phyloP scores from a whole-genome alignment of 805 yeast genomes.

The Sugiyamaella smithiae region DNA sequence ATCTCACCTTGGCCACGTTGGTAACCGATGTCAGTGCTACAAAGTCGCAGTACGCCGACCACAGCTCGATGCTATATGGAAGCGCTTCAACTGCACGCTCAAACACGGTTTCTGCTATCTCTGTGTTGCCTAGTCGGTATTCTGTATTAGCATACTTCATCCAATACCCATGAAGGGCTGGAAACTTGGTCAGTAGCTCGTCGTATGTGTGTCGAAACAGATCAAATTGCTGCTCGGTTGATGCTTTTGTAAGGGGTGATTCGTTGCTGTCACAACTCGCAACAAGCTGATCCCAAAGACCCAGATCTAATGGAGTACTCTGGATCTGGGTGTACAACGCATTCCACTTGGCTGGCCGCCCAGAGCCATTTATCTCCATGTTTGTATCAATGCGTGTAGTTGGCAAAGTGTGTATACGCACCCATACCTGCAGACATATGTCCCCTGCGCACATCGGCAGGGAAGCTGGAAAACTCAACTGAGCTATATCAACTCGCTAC shows the following conservation, averaged over 20 bases:
- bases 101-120: conserved; percentile 33
- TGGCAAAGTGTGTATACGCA: too few relatives aligned
- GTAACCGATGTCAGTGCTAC: conserved; percentile 23
- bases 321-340: conserved; percentile 16
- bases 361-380: conserved; percentile 3
- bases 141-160: conserved; percentile 39
- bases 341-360: conserved; percentile 22
- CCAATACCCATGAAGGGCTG: conserved; percentile 42
- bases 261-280: conserved; percentile 25
- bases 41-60: conserved; percentile 40
- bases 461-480: too few relatives aligned
- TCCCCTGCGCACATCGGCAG: too few relatives aligned
- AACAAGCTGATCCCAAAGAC: conserved; percentile 35
- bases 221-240: conserved; percentile 27
- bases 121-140: conserved; percentile 34
- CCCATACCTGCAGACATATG: too few relatives aligned
- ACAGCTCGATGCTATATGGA: conserved; percentile 33
- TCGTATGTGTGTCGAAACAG: conserved; percentile 32
- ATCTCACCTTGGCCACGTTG: conserved; percentile 21
- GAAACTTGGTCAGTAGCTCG: conserved; percentile 33
- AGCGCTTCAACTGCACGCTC: conserved; percentile 33
- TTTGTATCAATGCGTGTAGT: too few relatives aligned
- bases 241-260: conserved; percentile 30
- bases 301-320: conserved; percentile 32
- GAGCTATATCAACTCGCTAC: too few relatives aligned